Conservation (phyloP, 805 yeast species). For the Pichia phayaonensis region DNA sequence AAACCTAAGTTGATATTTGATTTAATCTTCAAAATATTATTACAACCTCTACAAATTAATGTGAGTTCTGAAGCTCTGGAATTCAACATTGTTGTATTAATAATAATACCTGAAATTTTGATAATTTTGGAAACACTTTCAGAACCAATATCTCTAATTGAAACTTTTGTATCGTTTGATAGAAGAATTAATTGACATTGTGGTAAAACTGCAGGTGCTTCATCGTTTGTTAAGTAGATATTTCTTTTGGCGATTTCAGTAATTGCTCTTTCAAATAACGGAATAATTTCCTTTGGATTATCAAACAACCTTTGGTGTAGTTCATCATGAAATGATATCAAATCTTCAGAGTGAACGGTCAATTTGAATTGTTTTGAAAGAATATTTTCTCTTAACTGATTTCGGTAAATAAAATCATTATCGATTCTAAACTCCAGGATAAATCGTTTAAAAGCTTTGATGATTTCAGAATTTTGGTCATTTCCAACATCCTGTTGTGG, state of each 20-base stretch:
- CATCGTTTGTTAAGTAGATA: slow-evolving; percentile 45
- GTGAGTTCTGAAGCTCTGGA: slow-evolving; percentile 83
- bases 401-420: slow-evolving; percentile 79
- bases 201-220: slow-evolving; percentile 53
- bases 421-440: slow-evolving; percentile 80
- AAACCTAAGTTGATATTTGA: slow-evolving; percentile 65
- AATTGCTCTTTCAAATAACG: slow-evolving; percentile 74
- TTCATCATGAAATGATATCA: slow-evolving; percentile 83
- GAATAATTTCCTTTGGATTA: slow-evolving; percentile 83
- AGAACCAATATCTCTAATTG: slow-evolving; percentile 78
- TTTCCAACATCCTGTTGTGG: slow-evolving; percentile 60
- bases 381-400: slow-evolving; percentile 81
- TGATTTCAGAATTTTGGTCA: slow-evolving; percentile 57
- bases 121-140: slow-evolving; percentile 86
- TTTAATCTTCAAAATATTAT: slow-evolving; percentile 62
- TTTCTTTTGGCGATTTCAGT: slow-evolving; percentile 80
- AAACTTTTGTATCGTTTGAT: slow-evolving; percentile 61
- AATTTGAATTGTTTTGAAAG: slow-evolving; percentile 66
- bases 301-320: slow-evolving; percentile 76
- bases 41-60: slow-evolving; percentile 80
- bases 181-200: slow-evolving; percentile 73
- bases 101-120: slow-evolving; percentile 86
- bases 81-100: slow-evolving; percentile 79
- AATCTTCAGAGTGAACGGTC: slow-evolving; percentile 72
- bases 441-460: slow-evolving; percentile 72